Percentiles rank a stretch among this genome's conserved stretches.
phyloP scores from a whole-genome alignment of 768 basidiomycete species.

The Albatrellus ellisii region DNA sequence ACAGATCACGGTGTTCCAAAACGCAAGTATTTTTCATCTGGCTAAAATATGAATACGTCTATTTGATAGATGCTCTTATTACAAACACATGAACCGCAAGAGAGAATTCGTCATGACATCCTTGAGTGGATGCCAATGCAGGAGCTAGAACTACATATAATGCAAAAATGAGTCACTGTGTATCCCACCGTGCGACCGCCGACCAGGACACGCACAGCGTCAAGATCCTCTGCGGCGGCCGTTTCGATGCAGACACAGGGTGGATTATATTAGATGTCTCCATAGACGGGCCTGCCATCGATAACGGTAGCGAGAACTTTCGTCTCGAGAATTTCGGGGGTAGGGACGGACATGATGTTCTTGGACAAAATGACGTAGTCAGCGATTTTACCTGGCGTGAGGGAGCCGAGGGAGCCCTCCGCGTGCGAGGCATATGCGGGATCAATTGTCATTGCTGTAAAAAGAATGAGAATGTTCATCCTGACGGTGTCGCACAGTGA shows the following conservation, averaged over 20 bases:
- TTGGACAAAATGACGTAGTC: constrained; percentile 79
- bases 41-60: too few species aligned
- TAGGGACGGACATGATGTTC: constrained; percentile 63
- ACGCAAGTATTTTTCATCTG: too few species aligned
- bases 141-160: too few species aligned
- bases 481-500: neutral
- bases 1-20: too few species aligned
- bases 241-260: too few species aligned
- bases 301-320: constrained; percentile 65
- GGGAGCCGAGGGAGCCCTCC: constrained; percentile 59
- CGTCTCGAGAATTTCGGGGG: constrained; percentile 47
- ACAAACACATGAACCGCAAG: too few species aligned
- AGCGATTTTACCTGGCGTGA: constrained; percentile 66
- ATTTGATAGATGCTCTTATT: too few species aligned
- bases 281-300: constrained; percentile 48
- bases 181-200: constrained; percentile 1
- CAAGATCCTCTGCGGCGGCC: too few species aligned
- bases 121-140: too few species aligned
- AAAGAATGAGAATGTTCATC: neutral
- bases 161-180: too few species aligned
- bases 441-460: constrained; percentile 72
- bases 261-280: constrained; percentile 25
- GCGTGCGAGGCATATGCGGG: constrained; percentile 82
- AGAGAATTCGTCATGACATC: too few species aligned
- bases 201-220: neutral